Percentiles rank a stretch among this genome's conserved stretches.
Evolutionary conservation across 169 alveolate species (phyloP).

Genomic region (Pseudocohnilembus persalinus): DNA sequence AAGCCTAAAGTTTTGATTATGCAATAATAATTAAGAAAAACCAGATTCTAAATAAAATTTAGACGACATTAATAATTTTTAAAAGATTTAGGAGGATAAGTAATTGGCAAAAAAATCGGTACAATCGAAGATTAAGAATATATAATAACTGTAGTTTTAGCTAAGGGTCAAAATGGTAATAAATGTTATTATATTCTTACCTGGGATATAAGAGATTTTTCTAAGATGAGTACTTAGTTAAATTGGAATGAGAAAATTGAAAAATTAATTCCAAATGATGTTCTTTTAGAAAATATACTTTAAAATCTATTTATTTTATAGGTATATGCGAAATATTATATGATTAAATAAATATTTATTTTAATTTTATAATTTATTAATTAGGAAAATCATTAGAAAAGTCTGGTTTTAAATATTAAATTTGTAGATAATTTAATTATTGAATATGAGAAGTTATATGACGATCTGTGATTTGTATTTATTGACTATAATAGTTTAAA

Average conservation of each 20-base stretch:
- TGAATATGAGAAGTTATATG: too few relatives aligned
- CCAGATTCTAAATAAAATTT: not conserved
- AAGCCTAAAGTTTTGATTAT: too few relatives aligned
- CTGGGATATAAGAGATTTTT: not conserved
- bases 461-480: too few relatives aligned
- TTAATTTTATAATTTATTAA: too few relatives aligned
- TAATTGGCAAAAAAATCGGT: not conserved
- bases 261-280: not conserved
- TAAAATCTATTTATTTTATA: too few relatives aligned
- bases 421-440: not conserved
- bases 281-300: not conserved
- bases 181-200: too few relatives aligned
- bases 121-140: not conserved
- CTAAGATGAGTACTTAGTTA: not conserved
- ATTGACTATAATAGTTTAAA: too few relatives aligned
- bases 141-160: not conserved
- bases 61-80: not conserved
- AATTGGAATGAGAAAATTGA: not conserved
- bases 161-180: not conserved
- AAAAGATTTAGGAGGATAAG: not conserved
- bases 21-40: not conserved
- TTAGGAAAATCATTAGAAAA: not conserved
- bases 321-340: not conserved
- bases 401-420: not conserved
- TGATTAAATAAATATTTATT: too few relatives aligned